These are phyloP conservation scores for Malus domestica DNA, from an alignment of 306 rosid genomes.

Conservation along the genomic window DNA sequence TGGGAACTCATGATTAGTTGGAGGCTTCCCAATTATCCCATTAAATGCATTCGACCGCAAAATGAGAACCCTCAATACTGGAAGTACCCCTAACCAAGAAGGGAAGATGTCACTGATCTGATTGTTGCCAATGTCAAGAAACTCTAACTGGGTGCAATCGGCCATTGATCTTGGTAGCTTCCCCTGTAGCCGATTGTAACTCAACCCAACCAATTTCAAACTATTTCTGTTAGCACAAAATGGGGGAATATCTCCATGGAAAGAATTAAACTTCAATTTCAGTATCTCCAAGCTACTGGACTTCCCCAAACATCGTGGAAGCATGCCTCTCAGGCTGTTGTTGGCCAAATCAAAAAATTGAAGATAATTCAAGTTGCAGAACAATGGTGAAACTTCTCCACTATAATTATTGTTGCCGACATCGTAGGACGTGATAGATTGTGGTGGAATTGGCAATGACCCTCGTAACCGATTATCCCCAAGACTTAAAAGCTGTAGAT, in stretches of 20 bases:
- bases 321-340: neutral
- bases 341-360: neutral
- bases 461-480: constrained; percentile 4
- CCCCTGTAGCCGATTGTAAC: constrained; percentile 18
- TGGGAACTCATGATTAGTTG: neutral
- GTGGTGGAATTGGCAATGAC: neutral
- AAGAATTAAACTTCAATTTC: neutral
- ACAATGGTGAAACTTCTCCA: neutral
- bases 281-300: neutral
- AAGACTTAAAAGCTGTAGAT: neutral
- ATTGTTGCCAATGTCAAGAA: constrained; percentile 5
- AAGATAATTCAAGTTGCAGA: neutral
- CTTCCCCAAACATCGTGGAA: neutral
- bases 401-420: neutral
- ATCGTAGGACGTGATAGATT: neutral
- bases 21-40: constrained; percentile 3
- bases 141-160: neutral
- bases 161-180: constrained; percentile 10
- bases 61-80: constrained; percentile 5
- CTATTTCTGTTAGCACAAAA: neutral
- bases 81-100: constrained; percentile 32
- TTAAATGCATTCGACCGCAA: constrained; percentile 5
- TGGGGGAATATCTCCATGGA: neutral
- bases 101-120: constrained; percentile 28
- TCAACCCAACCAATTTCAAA: neutral